A percentile compares a stretch with the other conserved stretches of the same genome.
Conservation (phyloP, 352 stramenopile genomes). For the Globisporangium orthogonon region DNA sequence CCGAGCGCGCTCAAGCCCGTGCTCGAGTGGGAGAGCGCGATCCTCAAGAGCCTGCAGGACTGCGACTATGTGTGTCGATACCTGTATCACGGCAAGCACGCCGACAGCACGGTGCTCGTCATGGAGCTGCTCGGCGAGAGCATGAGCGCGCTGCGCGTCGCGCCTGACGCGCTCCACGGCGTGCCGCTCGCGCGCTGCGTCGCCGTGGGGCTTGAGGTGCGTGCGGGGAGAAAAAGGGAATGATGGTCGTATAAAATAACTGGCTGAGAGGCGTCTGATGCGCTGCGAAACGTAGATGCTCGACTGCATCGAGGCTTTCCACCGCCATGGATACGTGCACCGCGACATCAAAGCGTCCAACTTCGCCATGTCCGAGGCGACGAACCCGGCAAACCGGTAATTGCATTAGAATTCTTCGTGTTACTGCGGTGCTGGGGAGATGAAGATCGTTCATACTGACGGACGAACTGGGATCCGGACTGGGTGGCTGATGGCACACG, state of each 20-base stretch:
- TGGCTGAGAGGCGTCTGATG: neutral
- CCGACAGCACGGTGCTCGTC: constrained; percentile 80
- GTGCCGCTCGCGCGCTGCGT: constrained; percentile 69
- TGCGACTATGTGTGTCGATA: constrained; percentile 81
- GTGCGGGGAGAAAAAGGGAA: neutral
- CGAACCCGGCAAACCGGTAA: constrained; percentile 36
- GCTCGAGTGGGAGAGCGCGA: constrained; percentile 85
- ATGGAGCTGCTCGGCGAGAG: constrained; percentile 87
- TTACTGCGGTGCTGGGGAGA: no score
- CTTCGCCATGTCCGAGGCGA: constrained; percentile 57
- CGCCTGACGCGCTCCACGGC: constrained; percentile 72
- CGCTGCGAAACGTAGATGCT: constrained; percentile 44
- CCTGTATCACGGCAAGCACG: constrained; percentile 82
- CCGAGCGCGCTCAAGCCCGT: constrained; percentile 83
- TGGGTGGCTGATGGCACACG: no score
- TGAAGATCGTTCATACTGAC: no score
- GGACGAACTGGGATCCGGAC: no score
- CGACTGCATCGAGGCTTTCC: constrained; percentile 83
- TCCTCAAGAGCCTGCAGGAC: constrained; percentile 82
- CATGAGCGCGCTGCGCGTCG: constrained; percentile 84
- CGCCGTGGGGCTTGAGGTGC: constrained; percentile 55
- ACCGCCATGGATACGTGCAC: constrained; percentile 83
- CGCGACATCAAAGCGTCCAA: constrained; percentile 89
- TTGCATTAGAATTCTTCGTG: no score
- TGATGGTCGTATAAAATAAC: neutral